phyloP scores from a whole-genome alignment of 495 filamentous ascomycete species.

The Trichoderma parareesei region DNA sequence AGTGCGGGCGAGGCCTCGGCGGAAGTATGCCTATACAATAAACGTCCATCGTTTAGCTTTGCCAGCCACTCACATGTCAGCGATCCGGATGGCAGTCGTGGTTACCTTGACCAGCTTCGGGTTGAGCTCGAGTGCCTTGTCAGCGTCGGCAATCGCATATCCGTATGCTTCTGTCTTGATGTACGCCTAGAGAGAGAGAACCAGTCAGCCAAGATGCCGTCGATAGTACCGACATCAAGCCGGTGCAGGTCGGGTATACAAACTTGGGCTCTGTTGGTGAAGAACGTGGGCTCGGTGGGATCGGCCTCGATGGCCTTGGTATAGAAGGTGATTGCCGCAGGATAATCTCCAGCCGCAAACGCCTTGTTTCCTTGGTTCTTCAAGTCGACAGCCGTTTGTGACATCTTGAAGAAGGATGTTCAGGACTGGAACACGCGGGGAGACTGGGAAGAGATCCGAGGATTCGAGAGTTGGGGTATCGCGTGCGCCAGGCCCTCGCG shows the following conservation, averaged over 20 bases:
- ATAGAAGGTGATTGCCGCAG: slow-evolving; percentile 75
- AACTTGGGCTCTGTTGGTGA: slow-evolving; percentile 90
- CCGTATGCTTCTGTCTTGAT: slow-evolving; percentile 95
- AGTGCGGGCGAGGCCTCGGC: slow-evolving; percentile 81
- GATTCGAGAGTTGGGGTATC: not conserved
- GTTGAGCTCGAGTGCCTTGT: slow-evolving; percentile 88
- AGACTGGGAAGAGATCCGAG: not conserved
- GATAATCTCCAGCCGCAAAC: slow-evolving; percentile 84
- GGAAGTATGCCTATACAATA: slow-evolving; percentile 74
- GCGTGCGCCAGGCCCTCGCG: not conserved
- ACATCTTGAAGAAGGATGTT: slow-evolving; percentile 3
- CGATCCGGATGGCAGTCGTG: slow-evolving; percentile 5
- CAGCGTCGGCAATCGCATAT: slow-evolving; percentile 84
- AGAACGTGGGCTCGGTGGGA: slow-evolving; percentile 78
- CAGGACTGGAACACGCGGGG: not conserved
- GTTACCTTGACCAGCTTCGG: slow-evolving; percentile 74
- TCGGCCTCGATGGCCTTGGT: slow-evolving; percentile 82
- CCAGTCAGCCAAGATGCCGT: not conserved
- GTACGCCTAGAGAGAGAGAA: slow-evolving; percentile 52
- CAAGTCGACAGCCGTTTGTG: slow-evolving; percentile 64
- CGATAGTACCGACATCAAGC: not conserved
- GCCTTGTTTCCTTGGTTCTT: slow-evolving; percentile 95
- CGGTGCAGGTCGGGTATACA: slow-evolving; percentile 18
- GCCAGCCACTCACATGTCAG: not conserved
- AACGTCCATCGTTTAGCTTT: not conserved